These are phyloP conservation scores for Sporormia fimetaria DNA, from an alignment of 495 filamentous ascomycete species.

Conservation along the genomic window DNA sequence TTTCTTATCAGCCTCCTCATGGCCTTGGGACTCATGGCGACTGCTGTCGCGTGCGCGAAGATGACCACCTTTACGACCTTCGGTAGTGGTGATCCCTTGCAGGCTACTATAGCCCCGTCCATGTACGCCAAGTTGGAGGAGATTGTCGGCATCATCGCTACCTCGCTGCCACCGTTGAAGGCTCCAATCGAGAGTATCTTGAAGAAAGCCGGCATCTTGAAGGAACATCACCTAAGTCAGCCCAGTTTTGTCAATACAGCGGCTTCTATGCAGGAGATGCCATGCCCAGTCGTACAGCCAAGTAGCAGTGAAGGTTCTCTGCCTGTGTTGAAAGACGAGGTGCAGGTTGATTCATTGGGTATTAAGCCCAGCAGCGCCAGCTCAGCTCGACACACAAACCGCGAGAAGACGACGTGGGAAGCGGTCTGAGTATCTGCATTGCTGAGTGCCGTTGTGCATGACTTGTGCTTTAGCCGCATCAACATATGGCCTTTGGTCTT, in stretches of 20 bases:
- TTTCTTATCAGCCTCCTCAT: conserved; percentile 14
- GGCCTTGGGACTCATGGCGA: conserved; percentile 15
- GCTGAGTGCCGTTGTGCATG: too few relatives aligned
- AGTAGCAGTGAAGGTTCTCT: too few relatives aligned
- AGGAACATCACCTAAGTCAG: not conserved
- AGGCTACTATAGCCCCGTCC: conserved; percentile 12
- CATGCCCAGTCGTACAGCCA: too few relatives aligned
- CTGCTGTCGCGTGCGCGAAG: conserved; percentile 7
- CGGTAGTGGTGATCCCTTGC: conserved; percentile 13
- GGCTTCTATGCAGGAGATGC: too few relatives aligned
- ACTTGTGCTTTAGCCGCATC: too few relatives aligned
- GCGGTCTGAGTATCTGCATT: too few relatives aligned
- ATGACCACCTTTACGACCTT: conserved; percentile 10
- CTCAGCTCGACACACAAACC: too few relatives aligned
- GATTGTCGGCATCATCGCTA: conserved; percentile 14
- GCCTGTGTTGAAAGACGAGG: too few relatives aligned
- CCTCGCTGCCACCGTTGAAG: conserved; percentile 10
- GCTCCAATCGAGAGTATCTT: conserved; percentile 5
- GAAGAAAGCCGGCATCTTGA: conserved; percentile 2
- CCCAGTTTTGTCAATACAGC: not conserved
- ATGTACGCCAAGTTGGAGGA: conserved; percentile 19
- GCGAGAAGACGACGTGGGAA: too few relatives aligned
- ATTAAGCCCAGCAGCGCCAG: too few relatives aligned
- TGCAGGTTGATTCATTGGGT: too few relatives aligned
- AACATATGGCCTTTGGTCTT: too few relatives aligned